Percentiles rank a stretch among this genome's conserved stretches.
Evolutionary conservation across 768 basidiomycete genomes (phyloP).

Genomic region (Cyathus striatus): DNA sequence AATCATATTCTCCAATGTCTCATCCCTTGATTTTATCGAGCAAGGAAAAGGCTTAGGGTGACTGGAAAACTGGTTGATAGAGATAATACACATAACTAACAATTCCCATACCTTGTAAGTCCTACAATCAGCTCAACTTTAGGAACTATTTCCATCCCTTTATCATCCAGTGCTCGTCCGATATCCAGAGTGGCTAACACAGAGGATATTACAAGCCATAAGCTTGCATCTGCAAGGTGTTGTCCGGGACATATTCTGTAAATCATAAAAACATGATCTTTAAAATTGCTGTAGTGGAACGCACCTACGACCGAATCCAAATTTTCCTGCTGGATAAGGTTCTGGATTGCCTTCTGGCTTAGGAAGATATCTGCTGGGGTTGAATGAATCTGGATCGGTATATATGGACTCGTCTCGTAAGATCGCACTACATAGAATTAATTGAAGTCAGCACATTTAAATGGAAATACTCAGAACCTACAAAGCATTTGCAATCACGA

Average conservation of each 20-base stretch:
- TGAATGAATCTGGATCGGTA: background rate
- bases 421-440: too few species aligned
- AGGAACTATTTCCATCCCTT: conserved; percentile 22
- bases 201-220: conserved; percentile 26
- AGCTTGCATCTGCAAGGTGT: conserved; percentile 21
- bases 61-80: background rate
- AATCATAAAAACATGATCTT: background rate
- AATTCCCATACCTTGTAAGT: conserved; percentile 3
- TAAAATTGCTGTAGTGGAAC: background rate
- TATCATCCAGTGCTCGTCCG: conserved; percentile 15
- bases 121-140: conserved; percentile 5
- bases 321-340: background rate
- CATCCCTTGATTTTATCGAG: background rate
- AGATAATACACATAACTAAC: background rate
- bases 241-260: conserved; percentile 21
- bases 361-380: conserved; percentile 1
- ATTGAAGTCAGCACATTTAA: too few species aligned
- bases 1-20: too few species aligned
- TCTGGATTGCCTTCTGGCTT: background rate
- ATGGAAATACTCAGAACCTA: too few species aligned
- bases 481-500: too few species aligned
- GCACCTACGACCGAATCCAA: conserved; percentile 1
- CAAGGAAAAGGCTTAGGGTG: conserved; percentile 3
- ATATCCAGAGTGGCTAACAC: conserved; percentile 22
- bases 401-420: conserved; percentile 1